Conservation (phyloP, 208 protist species). For the Leishmania major region DNA sequence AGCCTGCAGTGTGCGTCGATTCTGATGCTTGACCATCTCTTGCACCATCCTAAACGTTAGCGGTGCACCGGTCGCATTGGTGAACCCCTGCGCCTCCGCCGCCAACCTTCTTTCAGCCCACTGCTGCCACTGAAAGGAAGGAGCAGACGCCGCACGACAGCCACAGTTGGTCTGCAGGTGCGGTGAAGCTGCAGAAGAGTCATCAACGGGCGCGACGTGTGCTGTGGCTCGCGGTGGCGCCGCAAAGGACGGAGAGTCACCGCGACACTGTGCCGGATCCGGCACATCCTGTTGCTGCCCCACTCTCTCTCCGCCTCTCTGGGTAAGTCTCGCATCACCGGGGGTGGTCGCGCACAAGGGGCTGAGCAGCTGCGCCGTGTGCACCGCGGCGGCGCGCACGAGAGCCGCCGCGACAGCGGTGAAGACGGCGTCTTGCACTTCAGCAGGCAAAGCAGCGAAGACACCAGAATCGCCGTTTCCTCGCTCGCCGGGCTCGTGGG, state of each 20-base stretch:
- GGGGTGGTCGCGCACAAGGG: not conserved
- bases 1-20: conserved; percentile 3
- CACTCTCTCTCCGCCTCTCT: not conserved
- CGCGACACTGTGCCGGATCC: not conserved
- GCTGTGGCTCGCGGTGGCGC: not conserved
- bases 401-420: conserved; percentile 5
- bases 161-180: not conserved
- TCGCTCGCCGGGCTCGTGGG: not conserved
- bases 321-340: not conserved
- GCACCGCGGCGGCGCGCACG: conserved; percentile 18
- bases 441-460: not conserved
- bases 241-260: not conserved
- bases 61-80: not conserved
- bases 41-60: conserved; percentile 22
- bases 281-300: not conserved
- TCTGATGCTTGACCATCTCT: conserved; percentile 9
- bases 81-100: not conserved
- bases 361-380: conserved; percentile 16
- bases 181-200: not conserved
- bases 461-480: not conserved
- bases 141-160: not conserved
- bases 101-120: not conserved
- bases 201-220: not conserved
- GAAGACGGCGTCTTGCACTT: conserved; percentile 3
- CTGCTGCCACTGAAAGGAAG: not conserved